Percentiles rank a stretch among this genome's conserved stretches.
Evolutionary conservation across 208 protist genomes (phyloP).

Genomic region (Leishmania arabica): DNA sequence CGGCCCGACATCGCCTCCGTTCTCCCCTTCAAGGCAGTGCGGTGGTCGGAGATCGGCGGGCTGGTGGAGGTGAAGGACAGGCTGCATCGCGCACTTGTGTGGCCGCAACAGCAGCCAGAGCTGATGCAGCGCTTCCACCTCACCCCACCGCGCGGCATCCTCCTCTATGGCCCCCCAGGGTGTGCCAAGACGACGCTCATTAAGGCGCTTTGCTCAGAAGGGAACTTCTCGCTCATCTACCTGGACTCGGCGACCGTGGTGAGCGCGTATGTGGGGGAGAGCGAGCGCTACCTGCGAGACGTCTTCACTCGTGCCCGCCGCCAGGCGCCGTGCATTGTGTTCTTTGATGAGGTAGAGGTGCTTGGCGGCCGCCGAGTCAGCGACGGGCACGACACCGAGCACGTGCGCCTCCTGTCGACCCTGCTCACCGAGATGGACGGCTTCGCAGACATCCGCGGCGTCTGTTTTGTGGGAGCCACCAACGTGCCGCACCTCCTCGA

Average conservation of each 20-base stretch:
- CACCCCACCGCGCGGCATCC: conserved; percentile 90
- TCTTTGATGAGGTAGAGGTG: conserved; percentile 96
- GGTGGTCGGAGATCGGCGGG: conserved; percentile 99
- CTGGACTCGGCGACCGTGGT: conserved; percentile 86
- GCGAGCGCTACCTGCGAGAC: conserved; percentile 88
- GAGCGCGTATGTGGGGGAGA: conserved; percentile 95
- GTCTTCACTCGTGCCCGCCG: conserved; percentile 79
- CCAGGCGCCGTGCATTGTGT: conserved; percentile 91
- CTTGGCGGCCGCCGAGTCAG: conserved; percentile 64
- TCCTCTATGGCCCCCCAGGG: conserved; percentile 96
- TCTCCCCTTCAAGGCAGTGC: conserved; percentile 64
- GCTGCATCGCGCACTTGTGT: conserved; percentile 98
- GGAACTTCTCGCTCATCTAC: conserved; percentile 83
- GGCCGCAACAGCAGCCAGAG: conserved; percentile 98
- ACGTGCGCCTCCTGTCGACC: conserved; percentile 94
- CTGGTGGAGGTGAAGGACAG: conserved; percentile 97
- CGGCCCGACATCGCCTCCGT: conserved; percentile 10
- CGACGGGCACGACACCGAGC: conserved; percentile 35
- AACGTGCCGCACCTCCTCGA: conserved; percentile 93
- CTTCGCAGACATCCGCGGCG: conserved; percentile 73
- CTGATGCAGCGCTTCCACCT: conserved; percentile 98
- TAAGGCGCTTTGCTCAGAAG: conserved; percentile 81
- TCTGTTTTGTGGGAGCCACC: conserved; percentile 93
- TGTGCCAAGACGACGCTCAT: conserved; percentile 95
- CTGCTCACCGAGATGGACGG: conserved; percentile 98